A percentile compares a stretch with the other conserved stretches of the same genome.
phyloP scores from a whole-genome alignment of 2,329 filamentous ascomycete species.

The Pseudogymnoascus sp. region DNA sequence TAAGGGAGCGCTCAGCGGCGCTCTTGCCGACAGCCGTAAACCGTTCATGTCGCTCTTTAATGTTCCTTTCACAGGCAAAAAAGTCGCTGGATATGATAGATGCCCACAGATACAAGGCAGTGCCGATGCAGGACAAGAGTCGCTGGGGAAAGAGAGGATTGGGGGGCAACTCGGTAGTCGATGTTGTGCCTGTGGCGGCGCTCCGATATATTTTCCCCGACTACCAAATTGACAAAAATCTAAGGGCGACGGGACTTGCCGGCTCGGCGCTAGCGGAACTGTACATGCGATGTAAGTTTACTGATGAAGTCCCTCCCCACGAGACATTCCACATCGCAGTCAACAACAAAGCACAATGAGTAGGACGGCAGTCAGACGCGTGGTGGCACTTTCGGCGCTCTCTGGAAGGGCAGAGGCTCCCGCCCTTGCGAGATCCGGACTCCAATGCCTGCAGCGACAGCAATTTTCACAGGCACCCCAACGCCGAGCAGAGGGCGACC shows the following conservation, averaged over 20 bases:
- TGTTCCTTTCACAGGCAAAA: not conserved
- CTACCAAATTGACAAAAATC: slow-evolving; percentile 11
- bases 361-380: slow-evolving; percentile 21
- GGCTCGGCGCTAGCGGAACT: slow-evolving; percentile 20
- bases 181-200: slow-evolving; percentile 6
- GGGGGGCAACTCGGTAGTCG: not conserved
- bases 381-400: slow-evolving; percentile 23
- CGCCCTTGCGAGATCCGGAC: slow-evolving; percentile 8
- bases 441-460: slow-evolving; percentile 15
- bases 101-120: not conserved
- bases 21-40: slow-evolving; percentile 21
- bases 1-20: slow-evolving; percentile 19
- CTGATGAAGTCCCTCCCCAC: slow-evolving; percentile 9
- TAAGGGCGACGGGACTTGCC: slow-evolving; percentile 15
- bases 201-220: slow-evolving; percentile 9
- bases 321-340: slow-evolving; percentile 3
- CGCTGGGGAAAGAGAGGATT: not conserved
- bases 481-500: not conserved
- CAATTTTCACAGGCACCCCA: not conserved
- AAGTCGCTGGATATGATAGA: slow-evolving; percentile 2
- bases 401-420: slow-evolving; percentile 11
- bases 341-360: slow-evolving; percentile 21
- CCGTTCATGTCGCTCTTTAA: slow-evolving; percentile 22
- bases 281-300: slow-evolving; percentile 12
- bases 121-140: slow-evolving; percentile 4